Evolutionary conservation across 495 filamentous ascomycete genomes (phyloP).

Genomic region (Durotheca rogersii): DNA sequence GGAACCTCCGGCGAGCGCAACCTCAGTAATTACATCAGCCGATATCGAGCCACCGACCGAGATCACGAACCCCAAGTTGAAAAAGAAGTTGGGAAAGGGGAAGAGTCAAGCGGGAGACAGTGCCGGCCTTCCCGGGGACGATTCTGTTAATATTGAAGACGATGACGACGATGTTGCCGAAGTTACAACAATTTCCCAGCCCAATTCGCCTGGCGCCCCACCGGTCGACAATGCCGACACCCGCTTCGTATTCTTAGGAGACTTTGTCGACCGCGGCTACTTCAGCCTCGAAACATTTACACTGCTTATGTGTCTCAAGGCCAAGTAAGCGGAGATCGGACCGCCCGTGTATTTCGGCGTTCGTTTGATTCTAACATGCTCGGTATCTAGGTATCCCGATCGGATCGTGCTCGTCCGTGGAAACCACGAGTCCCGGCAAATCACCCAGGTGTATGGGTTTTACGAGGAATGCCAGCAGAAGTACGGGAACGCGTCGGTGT

Average conservation of each 20-base stretch:
- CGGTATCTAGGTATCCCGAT: constrained; percentile 84
- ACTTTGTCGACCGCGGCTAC: constrained; percentile 97
- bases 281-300: constrained; percentile 98
- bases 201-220: constrained; percentile 43
- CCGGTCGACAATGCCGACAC: constrained; percentile 62
- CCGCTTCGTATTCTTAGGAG: constrained; percentile 94
- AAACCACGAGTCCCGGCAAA: constrained; percentile 97
- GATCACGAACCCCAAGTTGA: constrained; percentile 80
- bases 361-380: constrained; percentile 25
- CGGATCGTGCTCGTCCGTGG: constrained; percentile 92
- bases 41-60: constrained; percentile 85
- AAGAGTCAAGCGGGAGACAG: constrained; percentile 34
- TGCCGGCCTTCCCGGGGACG: constrained; percentile 35
- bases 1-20: constrained; percentile 61
- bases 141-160: constrained; percentile 47
- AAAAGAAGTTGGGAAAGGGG: constrained; percentile 69
- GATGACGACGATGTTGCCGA: constrained; percentile 54
- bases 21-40: constrained; percentile 72
- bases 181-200: constrained; percentile 38
- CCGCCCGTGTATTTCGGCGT: background rate
- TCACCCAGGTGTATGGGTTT: constrained; percentile 98
- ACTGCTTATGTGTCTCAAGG: constrained; percentile 91
- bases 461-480: constrained; percentile 98
- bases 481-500: constrained; percentile 96
- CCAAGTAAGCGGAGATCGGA: constrained; percentile 64